Percentiles rank a stretch among this genome's conserved stretches.
These are phyloP conservation scores for Coniochaeta sp. DNA, from an alignment of 2,329 filamentous ascomycete species.

Conservation along the genomic window DNA sequence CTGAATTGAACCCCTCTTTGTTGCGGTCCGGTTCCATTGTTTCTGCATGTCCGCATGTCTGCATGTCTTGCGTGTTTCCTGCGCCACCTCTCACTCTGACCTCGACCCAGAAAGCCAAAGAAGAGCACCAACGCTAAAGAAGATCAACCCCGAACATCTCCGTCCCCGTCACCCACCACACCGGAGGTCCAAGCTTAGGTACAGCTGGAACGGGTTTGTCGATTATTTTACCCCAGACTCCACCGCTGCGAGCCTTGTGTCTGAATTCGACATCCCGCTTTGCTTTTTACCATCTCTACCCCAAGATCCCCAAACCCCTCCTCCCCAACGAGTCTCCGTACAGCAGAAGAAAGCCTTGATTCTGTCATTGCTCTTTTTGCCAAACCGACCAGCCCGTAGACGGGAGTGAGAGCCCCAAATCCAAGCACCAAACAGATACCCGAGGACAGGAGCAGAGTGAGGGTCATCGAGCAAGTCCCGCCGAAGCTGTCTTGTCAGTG, in stretches of 20 bases:
- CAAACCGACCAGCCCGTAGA: too few relatives aligned
- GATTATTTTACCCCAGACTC: constrained; percentile 1
- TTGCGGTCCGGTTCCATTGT: neutral
- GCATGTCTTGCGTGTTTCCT: neutral
- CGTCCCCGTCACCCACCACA: too few relatives aligned
- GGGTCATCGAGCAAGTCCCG: too few relatives aligned
- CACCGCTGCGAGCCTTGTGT: neutral
- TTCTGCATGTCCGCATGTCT: too few relatives aligned
- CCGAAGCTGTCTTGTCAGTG: neutral
- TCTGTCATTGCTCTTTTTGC: too few relatives aligned
- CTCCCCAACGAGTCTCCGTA: neutral
- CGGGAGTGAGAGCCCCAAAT: neutral
- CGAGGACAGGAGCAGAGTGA: neutral
- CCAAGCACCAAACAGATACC: neutral
- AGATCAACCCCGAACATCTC: neutral
- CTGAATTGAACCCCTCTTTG: neutral
- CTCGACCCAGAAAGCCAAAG: neutral
- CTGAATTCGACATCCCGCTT: neutral
- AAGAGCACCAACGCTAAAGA: neutral
- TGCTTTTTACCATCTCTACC: neutral
- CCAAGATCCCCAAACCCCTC: too few relatives aligned
- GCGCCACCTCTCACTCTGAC: neutral
- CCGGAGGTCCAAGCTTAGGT: neutral
- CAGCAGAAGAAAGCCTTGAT: too few relatives aligned
- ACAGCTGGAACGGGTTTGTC: neutral